Evolutionary conservation across 352 stramenopile genomes (phyloP).

Genomic region (Phytophthora crassamura): DNA sequence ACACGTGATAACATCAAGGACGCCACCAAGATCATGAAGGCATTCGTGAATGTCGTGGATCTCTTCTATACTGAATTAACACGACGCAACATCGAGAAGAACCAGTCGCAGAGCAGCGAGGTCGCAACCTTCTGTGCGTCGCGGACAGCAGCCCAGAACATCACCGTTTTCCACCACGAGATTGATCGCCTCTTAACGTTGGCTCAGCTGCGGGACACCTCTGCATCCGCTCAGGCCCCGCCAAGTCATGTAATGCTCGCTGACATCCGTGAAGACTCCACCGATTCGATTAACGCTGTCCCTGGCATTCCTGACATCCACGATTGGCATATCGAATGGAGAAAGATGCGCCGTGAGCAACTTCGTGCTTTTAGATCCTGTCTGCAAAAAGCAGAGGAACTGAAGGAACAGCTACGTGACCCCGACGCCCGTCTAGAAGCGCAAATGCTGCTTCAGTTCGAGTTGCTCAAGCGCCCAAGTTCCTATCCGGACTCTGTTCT

Average conservation of each 20-base stretch:
- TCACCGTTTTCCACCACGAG: constrained; percentile 33
- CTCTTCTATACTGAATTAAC: constrained; percentile 28
- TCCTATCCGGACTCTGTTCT: constrained; percentile 35
- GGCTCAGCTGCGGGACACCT: neutral
- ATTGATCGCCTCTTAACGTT: constrained; percentile 1
- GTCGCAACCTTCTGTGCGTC: constrained; percentile 30
- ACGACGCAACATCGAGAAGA: constrained; percentile 23
- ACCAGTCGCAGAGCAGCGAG: constrained; percentile 18
- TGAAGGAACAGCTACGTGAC: constrained; percentile 26
- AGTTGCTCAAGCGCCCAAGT: constrained; percentile 30
- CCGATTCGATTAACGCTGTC: constrained; percentile 12
- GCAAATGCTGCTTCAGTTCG: constrained; percentile 38
- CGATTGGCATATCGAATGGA: constrained; percentile 31
- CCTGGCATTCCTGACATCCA: constrained; percentile 17
- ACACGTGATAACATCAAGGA: constrained; percentile 15
- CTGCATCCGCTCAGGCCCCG: neutral
- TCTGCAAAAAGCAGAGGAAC: constrained; percentile 13
- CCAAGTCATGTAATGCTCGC: constrained; percentile 20
- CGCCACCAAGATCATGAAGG: constrained; percentile 19
- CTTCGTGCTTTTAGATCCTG: constrained; percentile 29
- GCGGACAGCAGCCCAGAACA: constrained; percentile 23
- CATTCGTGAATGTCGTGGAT: constrained; percentile 28
- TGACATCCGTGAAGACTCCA: constrained; percentile 23
- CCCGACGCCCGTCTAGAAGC: constrained; percentile 20
- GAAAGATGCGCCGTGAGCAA: constrained; percentile 25